These are phyloP conservation scores for Dioscorea alata DNA, from an alignment of 106 monocot species.

Conservation along the genomic window DNA sequence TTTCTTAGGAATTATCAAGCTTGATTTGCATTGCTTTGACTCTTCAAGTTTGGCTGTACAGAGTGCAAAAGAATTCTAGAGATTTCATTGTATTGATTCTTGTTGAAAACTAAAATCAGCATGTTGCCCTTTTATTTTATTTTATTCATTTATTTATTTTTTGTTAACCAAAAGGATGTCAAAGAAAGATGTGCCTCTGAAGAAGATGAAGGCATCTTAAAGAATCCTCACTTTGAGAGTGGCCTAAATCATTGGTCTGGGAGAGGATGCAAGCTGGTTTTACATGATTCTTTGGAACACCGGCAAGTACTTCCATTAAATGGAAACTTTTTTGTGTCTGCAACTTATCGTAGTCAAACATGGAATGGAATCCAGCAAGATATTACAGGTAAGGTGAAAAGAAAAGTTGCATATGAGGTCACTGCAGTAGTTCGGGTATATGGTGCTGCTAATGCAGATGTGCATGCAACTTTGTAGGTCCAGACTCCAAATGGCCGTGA, in stretches of 20 bases:
- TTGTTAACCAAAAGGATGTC: conserved; percentile 21
- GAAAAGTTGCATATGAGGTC: conserved; percentile 47
- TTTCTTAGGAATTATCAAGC: too few species aligned
- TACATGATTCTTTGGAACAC: conserved; percentile 34
- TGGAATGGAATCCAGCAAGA: conserved; percentile 78
- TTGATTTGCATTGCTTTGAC: too few species aligned
- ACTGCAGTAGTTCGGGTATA: conserved; percentile 41
- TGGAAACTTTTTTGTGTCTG: conserved; percentile 55
- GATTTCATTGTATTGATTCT: background rate
- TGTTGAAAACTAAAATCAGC: background rate
- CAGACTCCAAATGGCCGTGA: conserved; percentile 47
- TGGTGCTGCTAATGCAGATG: conserved; percentile 31
- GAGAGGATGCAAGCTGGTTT: conserved; percentile 65
- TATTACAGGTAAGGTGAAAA: conserved; percentile 36
- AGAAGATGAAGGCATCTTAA: conserved; percentile 41
- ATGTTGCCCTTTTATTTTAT: background rate
- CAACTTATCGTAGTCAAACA: conserved; percentile 42
- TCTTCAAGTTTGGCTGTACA: background rate
- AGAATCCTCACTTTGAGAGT: conserved; percentile 60
- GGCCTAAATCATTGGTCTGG: conserved; percentile 68
- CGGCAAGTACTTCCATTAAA: conserved; percentile 37
- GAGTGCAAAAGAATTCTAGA: background rate
- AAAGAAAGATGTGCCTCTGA: background rate
- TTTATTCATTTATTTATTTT: too few species aligned
- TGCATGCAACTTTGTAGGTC: conserved; percentile 48